Conservation (phyloP, 352 stramenopile genomes). For the Discostella stelligera region DNA sequence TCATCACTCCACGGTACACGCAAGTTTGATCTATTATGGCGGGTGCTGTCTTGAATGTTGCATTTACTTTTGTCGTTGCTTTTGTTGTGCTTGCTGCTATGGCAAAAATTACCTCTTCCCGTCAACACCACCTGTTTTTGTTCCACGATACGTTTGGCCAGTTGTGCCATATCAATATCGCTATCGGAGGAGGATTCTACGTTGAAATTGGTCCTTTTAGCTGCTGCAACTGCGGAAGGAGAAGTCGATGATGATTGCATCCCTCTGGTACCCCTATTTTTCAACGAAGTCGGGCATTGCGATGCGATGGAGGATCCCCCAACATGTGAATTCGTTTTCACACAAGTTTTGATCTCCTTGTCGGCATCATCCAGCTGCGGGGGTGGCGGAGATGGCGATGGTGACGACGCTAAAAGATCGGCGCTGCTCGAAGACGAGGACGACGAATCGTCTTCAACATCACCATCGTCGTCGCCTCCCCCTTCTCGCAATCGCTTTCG, state of each 20-base stretch:
- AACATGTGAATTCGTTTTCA: not conserved
- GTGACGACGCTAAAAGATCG: conserved; percentile 1
- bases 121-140: not conserved
- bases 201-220: not conserved
- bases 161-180: not conserved
- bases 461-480: not conserved
- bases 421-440: not conserved
- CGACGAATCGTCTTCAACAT: not conserved
- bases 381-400: not conserved
- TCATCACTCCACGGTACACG: conserved; percentile 3
- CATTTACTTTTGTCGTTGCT: not conserved
- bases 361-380: not conserved
- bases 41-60: not conserved
- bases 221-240: not conserved
- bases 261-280: not conserved
- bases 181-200: not conserved
- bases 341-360: not conserved
- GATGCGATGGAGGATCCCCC: not conserved
- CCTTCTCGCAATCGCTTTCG: not conserved
- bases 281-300: not conserved
- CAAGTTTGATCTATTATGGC: not conserved
- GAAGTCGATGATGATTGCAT: not conserved
- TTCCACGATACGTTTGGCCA: not conserved
- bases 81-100: not conserved
- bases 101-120: not conserved